These are phyloP conservation scores for Auricularia sp. DNA, from an alignment of 768 basidiomycete genomes.

Conservation along the genomic window DNA sequence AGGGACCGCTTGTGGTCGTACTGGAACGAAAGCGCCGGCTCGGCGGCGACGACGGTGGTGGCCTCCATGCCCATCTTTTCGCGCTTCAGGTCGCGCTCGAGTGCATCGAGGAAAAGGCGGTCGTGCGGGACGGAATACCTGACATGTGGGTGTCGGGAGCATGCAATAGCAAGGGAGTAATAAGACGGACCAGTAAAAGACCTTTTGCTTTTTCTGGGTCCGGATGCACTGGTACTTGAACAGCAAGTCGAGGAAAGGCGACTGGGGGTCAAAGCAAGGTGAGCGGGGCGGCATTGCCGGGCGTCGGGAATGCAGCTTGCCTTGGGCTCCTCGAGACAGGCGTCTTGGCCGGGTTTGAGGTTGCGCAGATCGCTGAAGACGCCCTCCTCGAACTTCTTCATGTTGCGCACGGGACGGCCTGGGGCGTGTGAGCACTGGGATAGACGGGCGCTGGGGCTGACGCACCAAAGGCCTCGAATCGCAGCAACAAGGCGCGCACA, in stretches of 20 bases:
- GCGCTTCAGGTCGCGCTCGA: slow-evolving; percentile 91
- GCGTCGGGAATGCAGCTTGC: slow-evolving; percentile 28
- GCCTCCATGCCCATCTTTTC: slow-evolving; percentile 86
- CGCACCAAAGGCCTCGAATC: slow-evolving; percentile 57
- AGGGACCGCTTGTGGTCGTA: slow-evolving; percentile 80
- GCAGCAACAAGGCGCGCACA: slow-evolving; percentile 86
- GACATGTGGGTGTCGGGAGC: not conserved
- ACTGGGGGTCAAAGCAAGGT: slow-evolving; percentile 34
- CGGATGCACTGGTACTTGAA: slow-evolving; percentile 97
- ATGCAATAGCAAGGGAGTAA: not conserved
- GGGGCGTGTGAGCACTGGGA: too few species aligned
- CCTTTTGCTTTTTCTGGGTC: slow-evolving; percentile 98
- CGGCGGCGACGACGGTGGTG: slow-evolving; percentile 64
- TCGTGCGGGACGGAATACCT: slow-evolving; percentile 98
- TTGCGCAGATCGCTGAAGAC: slow-evolving; percentile 90
- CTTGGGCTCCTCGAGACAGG: slow-evolving; percentile 94
- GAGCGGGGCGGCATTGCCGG: not conserved
- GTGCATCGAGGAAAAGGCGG: slow-evolving; percentile 89
- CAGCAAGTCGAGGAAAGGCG: slow-evolving; percentile 82
- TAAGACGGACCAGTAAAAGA: slow-evolving; percentile 82
- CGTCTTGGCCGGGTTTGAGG: slow-evolving; percentile 86
- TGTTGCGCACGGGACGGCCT: slow-evolving; percentile 78
- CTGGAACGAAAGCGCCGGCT: slow-evolving; percentile 80
- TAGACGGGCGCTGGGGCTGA: not conserved
- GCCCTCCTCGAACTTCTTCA: slow-evolving; percentile 97